These are phyloP conservation scores for Vaccinium corymbosum DNA, from an alignment of 148 eudicot species.

Conservation along the genomic window DNA sequence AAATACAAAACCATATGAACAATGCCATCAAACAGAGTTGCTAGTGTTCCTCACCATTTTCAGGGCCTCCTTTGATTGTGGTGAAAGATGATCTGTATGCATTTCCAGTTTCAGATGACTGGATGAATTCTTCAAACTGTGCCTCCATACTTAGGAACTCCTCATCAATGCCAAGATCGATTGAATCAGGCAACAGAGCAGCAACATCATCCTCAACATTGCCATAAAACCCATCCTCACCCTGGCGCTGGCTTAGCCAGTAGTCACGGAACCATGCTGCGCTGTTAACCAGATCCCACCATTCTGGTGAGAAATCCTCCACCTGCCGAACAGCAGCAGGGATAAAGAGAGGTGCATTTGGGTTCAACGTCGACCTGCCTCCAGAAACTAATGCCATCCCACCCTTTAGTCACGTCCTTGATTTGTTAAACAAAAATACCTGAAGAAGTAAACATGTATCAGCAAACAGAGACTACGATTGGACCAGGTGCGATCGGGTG, in stretches of 20 bases:
- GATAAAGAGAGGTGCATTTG: slow-evolving; percentile 85
- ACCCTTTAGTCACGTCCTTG: background rate
- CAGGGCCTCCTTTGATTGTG: slow-evolving; percentile 23
- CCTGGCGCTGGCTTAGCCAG: slow-evolving; percentile 87
- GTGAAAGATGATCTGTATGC: slow-evolving; percentile 31
- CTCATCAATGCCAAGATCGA: slow-evolving; percentile 75
- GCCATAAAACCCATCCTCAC: slow-evolving; percentile 45
- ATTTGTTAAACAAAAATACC: background rate
- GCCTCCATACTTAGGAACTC: slow-evolving; percentile 72
- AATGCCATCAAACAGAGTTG: background rate
- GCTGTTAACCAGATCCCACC: slow-evolving; percentile 81
- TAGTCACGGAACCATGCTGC: slow-evolving; percentile 87
- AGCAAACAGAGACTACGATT: background rate
- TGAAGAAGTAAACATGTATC: background rate
- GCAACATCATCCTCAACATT: slow-evolving; percentile 38
- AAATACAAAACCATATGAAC: background rate
- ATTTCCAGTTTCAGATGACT: slow-evolving; percentile 43
- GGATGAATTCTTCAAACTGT: slow-evolving; percentile 81
- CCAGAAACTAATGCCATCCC: slow-evolving; percentile 78
- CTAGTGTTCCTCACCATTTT: slow-evolving; percentile 27
- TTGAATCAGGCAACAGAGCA: slow-evolving; percentile 75
- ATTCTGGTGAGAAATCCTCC: slow-evolving; percentile 90
- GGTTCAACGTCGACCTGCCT: slow-evolving; percentile 71
- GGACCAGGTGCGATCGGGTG: background rate
- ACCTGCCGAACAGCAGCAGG: slow-evolving; percentile 87